These are phyloP conservation scores for Colletotrichum nymphaeae DNA, from an alignment of 2,329 filamentous ascomycete species.

Conservation along the genomic window DNA sequence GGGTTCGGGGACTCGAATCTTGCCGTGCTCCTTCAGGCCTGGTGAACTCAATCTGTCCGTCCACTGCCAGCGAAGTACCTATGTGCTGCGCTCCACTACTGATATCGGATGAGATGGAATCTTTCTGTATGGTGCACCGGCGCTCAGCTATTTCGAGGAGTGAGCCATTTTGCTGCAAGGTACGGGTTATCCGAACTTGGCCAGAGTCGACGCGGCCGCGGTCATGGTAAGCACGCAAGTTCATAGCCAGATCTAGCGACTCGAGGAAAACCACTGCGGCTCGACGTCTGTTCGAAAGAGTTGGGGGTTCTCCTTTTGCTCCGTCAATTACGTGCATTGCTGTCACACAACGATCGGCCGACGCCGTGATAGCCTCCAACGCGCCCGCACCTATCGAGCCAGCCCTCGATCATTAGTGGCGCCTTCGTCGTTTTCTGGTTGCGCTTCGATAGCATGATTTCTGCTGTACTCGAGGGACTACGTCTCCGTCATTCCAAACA, in stretches of 20 bases:
- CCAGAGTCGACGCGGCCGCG: slow-evolving; percentile 6
- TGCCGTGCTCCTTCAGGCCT: not conserved
- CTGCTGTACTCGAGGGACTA: not conserved
- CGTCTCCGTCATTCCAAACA: slow-evolving; percentile 3
- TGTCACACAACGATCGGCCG: slow-evolving; percentile 11
- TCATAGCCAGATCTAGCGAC: not conserved
- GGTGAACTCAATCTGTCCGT: slow-evolving; percentile 7
- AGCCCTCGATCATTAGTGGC: slow-evolving; percentile 8
- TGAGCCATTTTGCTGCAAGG: slow-evolving; percentile 7
- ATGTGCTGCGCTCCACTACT: not conserved
- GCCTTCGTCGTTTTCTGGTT: slow-evolving; percentile 14
- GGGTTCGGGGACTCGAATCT: not conserved
- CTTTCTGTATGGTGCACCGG: not conserved
- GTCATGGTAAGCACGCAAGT: not conserved
- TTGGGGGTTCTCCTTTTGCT: not conserved
- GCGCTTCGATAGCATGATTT: not conserved
- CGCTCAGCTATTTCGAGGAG: not conserved
- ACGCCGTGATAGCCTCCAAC: slow-evolving; percentile 18
- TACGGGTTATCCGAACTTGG: not conserved
- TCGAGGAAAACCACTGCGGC: not conserved
- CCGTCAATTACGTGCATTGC: not conserved
- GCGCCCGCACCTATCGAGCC: slow-evolving; percentile 25
- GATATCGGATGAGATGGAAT: slow-evolving; percentile 13
- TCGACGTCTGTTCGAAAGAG: not conserved
- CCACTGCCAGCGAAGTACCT: not conserved